Conservation (phyloP, 2,329 filamentous ascomycete genomes). For the Aureobasidium sp. region DNA sequence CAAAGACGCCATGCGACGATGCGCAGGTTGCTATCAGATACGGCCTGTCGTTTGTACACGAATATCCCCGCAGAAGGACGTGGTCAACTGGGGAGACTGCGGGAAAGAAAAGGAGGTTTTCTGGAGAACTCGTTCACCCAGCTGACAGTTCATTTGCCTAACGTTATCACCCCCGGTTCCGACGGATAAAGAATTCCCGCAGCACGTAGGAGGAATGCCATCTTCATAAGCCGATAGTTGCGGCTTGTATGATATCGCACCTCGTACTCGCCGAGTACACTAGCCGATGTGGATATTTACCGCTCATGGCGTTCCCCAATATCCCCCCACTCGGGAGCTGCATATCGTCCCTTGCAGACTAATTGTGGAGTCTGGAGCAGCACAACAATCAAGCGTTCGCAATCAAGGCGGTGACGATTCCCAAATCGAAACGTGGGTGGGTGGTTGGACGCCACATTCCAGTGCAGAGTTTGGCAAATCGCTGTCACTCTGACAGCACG, state of each 20-base stretch:
- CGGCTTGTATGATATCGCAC: background rate
- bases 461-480: background rate
- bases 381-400: background rate
- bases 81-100: background rate
- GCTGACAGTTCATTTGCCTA: background rate
- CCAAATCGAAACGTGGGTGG: background rate
- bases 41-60: background rate
- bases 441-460: background rate
- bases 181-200: background rate
- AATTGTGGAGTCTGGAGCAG: background rate
- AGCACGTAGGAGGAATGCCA: background rate
- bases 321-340: background rate
- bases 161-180: background rate
- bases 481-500: background rate
- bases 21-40: background rate
- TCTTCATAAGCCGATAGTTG: background rate
- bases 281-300: background rate
- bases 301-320: constrained; percentile 4
- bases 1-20: background rate
- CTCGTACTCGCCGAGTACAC: background rate
- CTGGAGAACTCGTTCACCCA: background rate
- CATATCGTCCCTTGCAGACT: background rate
- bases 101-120: background rate
- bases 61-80: constrained; percentile 3
- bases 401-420: background rate